Percentiles rank a stretch among this genome's conserved stretches.
Evolutionary conservation across 2,329 filamentous ascomycete genomes (phyloP).

Genomic region (Proliferodiscus dingleyae): DNA sequence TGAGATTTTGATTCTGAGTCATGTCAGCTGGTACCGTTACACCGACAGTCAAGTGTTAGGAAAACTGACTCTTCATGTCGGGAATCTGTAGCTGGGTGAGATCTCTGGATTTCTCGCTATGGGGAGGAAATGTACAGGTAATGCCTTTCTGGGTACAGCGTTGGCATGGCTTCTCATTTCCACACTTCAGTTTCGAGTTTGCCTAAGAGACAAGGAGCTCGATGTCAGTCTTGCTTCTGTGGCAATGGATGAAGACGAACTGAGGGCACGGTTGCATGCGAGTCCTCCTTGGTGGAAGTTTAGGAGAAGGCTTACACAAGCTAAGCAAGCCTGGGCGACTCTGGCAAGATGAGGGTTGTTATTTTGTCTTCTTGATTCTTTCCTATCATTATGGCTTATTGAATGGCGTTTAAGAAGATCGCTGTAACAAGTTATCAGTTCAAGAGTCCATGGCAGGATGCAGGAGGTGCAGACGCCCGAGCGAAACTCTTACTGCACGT

Average conservation of each 20-base stretch:
- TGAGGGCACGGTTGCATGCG: too few species aligned
- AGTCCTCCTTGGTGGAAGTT: too few species aligned
- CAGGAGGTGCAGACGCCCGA: not conserved
- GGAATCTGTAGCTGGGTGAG: not conserved
- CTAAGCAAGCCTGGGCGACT: not conserved
- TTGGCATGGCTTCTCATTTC: not conserved
- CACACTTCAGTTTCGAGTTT: not conserved
- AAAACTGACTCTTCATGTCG: not conserved
- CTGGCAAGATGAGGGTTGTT: not conserved
- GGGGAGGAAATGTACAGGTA: not conserved
- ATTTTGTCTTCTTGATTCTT: not conserved
- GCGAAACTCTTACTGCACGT: not conserved
- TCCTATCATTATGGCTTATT: not conserved
- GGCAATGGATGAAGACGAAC: too few species aligned
- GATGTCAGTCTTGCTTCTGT: too few species aligned
- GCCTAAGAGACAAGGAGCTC: not conserved
- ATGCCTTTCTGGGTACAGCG: not conserved
- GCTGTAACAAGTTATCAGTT: not conserved
- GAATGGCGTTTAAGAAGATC: not conserved
- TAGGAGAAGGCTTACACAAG: not conserved
- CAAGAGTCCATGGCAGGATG: not conserved
- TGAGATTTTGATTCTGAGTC: not conserved
- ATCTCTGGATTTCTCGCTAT: not conserved
- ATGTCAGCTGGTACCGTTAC: not conserved
- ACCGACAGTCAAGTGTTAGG: not conserved